These are phyloP conservation scores for Arthrocladium fulminans DNA, from an alignment of 2,329 filamentous ascomycete species.

Conservation along the genomic window DNA sequence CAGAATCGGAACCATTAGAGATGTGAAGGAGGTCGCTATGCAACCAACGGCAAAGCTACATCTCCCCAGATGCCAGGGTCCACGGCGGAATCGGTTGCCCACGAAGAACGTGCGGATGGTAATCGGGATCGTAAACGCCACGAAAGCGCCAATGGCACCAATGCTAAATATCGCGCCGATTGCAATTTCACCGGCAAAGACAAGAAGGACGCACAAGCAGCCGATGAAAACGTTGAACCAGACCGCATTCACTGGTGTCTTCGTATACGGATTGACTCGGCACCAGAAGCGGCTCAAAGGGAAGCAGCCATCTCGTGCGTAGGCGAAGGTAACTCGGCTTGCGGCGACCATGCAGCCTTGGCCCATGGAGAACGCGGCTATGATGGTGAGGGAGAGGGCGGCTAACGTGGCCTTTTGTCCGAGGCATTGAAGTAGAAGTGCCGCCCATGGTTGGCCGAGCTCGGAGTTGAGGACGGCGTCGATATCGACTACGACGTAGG, in stretches of 20 bases:
- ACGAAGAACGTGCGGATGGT: conserved; percentile 42
- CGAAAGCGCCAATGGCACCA: conserved; percentile 59
- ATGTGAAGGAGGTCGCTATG: conserved; percentile 50
- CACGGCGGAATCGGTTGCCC: conserved; percentile 54
- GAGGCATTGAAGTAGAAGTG: conserved; percentile 59
- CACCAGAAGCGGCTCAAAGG: conserved; percentile 52
- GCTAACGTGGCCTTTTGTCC: conserved; percentile 52
- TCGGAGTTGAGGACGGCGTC: conserved; percentile 49
- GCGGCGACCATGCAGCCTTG: conserved; percentile 47
- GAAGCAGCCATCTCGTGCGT: conserved; percentile 63
- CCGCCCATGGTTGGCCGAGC: conserved; percentile 61
- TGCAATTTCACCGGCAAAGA: conserved; percentile 54
- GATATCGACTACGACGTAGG: conserved; percentile 62
- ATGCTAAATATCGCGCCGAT: conserved; percentile 63
- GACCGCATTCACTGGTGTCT: conserved; percentile 62
- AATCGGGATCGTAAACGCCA: conserved; percentile 40
- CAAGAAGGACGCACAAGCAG: conserved; percentile 52
- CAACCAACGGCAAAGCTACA: conserved; percentile 50
- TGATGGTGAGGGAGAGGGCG: conserved; percentile 56
- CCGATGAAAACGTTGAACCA: conserved; percentile 57
- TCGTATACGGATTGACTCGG: conserved; percentile 50
- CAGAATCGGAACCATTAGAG: conserved; percentile 59
- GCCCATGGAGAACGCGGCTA: conserved; percentile 63
- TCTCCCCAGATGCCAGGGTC: conserved; percentile 60
- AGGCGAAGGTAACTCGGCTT: conserved; percentile 62